These are phyloP conservation scores for Diutina sp. DNA, from an alignment of 1,139 yeast genomes.

Conservation along the genomic window DNA sequence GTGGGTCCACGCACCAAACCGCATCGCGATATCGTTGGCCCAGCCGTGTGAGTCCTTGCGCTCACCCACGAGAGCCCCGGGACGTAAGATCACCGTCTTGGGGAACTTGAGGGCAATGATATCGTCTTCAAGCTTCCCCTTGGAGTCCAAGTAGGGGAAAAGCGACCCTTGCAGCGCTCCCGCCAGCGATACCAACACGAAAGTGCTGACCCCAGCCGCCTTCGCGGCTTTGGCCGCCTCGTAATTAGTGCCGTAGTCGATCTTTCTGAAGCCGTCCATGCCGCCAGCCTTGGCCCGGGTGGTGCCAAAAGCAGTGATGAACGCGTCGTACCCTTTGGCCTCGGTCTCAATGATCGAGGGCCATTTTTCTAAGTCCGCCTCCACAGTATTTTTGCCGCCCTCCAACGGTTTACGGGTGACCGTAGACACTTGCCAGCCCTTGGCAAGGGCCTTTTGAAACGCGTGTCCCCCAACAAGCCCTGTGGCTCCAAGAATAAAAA, in stretches of 20 bases:
- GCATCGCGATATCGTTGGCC: constrained; percentile 10
- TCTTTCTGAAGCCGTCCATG: constrained; percentile 41
- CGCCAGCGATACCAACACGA: constrained; percentile 45
- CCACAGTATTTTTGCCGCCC: constrained; percentile 15
- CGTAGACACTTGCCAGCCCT: constrained; percentile 24
- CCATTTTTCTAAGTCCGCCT: constrained; percentile 31
- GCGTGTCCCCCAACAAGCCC: constrained; percentile 46
- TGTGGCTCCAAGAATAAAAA: constrained; percentile 43
- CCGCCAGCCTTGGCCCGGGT: constrained; percentile 63
- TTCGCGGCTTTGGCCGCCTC: constrained; percentile 60
- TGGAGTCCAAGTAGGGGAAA: constrained; percentile 42
- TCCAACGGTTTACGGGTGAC: constrained; percentile 29
- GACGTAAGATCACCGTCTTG: constrained; percentile 56
- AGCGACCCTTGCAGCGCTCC: constrained; percentile 45
- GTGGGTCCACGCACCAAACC: not conserved
- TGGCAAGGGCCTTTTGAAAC: constrained; percentile 22
- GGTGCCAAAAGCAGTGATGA: constrained; percentile 64
- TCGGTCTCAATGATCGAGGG: constrained; percentile 11
- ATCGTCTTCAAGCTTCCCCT: constrained; percentile 55
- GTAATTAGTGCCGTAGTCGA: constrained; percentile 60
- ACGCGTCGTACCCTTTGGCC: constrained; percentile 13
- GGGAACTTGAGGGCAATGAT: constrained; percentile 45
- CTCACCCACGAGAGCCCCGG: constrained; percentile 56
- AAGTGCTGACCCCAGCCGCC: constrained; percentile 48
- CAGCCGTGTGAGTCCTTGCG: constrained; percentile 32